phyloP scores from a whole-genome alignment of 352 stramenopile species.

The Labyrinthula sp. region DNA sequence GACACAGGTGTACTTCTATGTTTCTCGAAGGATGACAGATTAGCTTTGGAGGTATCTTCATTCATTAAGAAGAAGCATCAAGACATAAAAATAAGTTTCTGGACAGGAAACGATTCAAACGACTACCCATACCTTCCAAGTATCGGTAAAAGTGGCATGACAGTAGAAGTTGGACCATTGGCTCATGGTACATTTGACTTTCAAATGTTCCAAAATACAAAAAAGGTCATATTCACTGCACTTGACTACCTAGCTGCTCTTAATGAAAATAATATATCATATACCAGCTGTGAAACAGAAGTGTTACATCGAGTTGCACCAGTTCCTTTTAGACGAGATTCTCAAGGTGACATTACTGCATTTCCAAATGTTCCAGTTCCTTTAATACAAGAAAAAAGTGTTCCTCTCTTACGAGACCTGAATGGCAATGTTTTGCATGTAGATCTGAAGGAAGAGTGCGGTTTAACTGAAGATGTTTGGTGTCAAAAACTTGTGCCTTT shows the following conservation, averaged over 20 bases:
- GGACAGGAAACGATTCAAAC: constrained; percentile 14
- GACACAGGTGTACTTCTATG: constrained; percentile 44
- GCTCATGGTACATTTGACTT: constrained; percentile 41
- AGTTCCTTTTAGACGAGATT: constrained; percentile 9
- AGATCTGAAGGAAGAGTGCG: constrained; percentile 32
- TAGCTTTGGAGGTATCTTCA: constrained; percentile 37
- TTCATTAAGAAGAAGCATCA: constrained; percentile 38
- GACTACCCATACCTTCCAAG: constrained; percentile 39
- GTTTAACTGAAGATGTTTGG: constrained; percentile 15
- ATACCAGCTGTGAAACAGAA: constrained; percentile 1
- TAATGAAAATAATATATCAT: constrained; percentile 9
- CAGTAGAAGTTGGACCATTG: constrained; percentile 43
- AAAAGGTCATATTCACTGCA: constrained; percentile 25
- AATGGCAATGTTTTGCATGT: constrained; percentile 39
- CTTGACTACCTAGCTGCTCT: constrained; percentile 23
- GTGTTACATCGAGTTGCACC: constrained; percentile 14
- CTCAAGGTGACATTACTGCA: constrained; percentile 36
- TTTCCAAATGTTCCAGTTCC: constrained; percentile 39
- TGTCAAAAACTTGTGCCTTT: constrained; percentile 40
- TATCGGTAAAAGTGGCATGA: constrained; percentile 38
- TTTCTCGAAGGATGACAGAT: constrained; percentile 38
- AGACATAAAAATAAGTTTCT: neutral
- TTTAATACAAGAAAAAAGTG: constrained; percentile 34
- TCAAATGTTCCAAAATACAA: constrained; percentile 37
- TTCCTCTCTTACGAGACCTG: constrained; percentile 39